Conservation (phyloP, 345 rosid genomes). For the Litchi chinensis region DNA sequence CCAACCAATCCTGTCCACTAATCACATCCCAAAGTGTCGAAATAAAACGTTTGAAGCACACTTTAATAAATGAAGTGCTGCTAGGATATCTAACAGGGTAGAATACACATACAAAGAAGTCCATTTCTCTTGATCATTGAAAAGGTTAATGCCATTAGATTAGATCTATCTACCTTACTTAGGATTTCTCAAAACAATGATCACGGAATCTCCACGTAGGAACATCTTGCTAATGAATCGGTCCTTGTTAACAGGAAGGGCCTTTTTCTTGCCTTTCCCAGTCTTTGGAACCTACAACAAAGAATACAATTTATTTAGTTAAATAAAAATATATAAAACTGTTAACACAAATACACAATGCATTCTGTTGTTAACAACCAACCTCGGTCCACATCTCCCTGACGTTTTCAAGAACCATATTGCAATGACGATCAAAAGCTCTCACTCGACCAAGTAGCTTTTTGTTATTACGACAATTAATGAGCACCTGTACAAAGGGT, state of each 20-base stretch:
- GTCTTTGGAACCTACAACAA: conserved; percentile 76
- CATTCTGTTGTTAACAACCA: not conserved
- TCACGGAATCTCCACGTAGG: conserved; percentile 96
- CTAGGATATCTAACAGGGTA: not conserved
- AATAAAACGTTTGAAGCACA: not conserved
- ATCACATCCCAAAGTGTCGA: not conserved
- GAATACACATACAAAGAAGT: not conserved
- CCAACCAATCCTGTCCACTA: not conserved
- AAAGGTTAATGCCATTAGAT: not conserved
- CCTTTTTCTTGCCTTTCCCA: conserved; percentile 98
- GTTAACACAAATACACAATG: not conserved
- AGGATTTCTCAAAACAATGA: conserved; percentile 94
- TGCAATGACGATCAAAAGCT: conserved; percentile 96
- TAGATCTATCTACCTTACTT: conserved; percentile 43
- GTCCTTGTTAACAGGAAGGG: conserved; percentile 89
- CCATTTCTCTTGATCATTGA: not conserved
- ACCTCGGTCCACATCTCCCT: conserved; percentile 99
- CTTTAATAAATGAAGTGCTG: not conserved
- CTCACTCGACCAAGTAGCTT: conserved; percentile 96
- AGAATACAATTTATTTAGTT: not conserved
- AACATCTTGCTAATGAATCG: conserved; percentile 98
- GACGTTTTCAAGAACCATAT: conserved; percentile 99
- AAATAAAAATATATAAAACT: not conserved
- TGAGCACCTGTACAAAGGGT: conserved; percentile 56
- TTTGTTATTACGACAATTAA: conserved; percentile 85